These are phyloP conservation scores for Wickerhamiella domercqiae DNA, from an alignment of 805 yeast genomes.

Conservation along the genomic window DNA sequence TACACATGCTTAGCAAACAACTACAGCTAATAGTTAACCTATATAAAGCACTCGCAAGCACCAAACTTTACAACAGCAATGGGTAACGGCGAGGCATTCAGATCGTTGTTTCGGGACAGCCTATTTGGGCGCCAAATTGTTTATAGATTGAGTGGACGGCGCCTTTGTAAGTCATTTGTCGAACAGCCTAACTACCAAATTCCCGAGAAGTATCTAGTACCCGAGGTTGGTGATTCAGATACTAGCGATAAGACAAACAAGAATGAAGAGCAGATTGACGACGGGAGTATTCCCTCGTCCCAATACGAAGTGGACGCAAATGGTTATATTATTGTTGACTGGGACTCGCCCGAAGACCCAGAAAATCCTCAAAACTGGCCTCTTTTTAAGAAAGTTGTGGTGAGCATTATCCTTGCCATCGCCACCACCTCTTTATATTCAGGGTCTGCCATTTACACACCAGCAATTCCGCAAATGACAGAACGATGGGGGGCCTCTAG, in stretches of 20 bases:
- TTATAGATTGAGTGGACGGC: neutral
- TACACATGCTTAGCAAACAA: too few relatives aligned
- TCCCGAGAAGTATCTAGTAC: slow-evolving; percentile 1
- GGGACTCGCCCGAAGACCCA: slow-evolving; percentile 20
- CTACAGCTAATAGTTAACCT: too few relatives aligned
- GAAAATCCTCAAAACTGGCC: slow-evolving; percentile 44
- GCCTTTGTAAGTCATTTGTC: neutral
- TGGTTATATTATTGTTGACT: slow-evolving; percentile 15
- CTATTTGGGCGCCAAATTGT: neutral
- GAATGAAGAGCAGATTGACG: neutral
- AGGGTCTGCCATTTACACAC: slow-evolving; percentile 44
- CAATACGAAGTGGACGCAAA: neutral
- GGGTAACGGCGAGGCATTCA: too few relatives aligned
- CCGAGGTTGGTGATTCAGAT: neutral
- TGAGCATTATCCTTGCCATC: slow-evolving; percentile 25
- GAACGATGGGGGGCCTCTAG: slow-evolving; percentile 29
- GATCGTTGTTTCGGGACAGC: too few relatives aligned
- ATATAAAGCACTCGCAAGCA: too few relatives aligned
- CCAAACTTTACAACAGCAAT: too few relatives aligned
- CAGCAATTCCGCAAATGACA: slow-evolving; percentile 33
- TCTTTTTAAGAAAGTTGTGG: slow-evolving; percentile 24
- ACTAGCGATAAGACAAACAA: neutral
- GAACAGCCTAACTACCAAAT: neutral
- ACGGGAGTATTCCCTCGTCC: neutral
- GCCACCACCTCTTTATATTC: slow-evolving; percentile 37